A percentile compares a stretch with the other conserved stretches of the same genome.
Conservation (phyloP, 345 rosid species). For the Hibiscus mutabilis region DNA sequence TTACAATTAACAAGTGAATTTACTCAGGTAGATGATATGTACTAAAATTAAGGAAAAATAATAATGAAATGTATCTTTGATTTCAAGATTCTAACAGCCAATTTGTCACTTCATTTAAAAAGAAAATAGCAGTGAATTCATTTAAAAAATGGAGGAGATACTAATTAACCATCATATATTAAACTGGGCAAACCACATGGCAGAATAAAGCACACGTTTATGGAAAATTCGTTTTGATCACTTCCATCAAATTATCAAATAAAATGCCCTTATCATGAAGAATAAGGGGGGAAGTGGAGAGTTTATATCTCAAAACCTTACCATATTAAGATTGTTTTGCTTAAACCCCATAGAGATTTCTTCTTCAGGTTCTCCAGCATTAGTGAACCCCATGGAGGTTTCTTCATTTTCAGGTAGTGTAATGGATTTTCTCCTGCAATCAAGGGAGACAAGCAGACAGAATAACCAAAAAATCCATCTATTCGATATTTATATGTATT, state of each 20-base stretch:
- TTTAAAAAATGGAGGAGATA: neutral
- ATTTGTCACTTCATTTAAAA: neutral
- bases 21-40: neutral
- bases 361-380: conserved; percentile 49
- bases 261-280: neutral
- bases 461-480: neutral
- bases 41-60: neutral
- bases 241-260: neutral
- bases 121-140: neutral
- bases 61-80: neutral
- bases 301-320: conserved; percentile 16
- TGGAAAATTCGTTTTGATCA: too few relatives aligned
- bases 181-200: neutral
- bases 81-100: neutral
- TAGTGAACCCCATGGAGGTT: conserved; percentile 40
- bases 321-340: conserved; percentile 57
- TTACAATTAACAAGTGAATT: neutral
- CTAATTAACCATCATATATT: too few relatives aligned
- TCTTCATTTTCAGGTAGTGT: conserved; percentile 58
- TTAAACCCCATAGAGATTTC: conserved; percentile 45
- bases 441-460: conserved; percentile 9
- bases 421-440: conserved; percentile 68
- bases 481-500: neutral
- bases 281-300: neutral
- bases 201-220: neutral